Conservation (phyloP, 2,329 filamentous ascomycete species). For the Aspergillus clavatus region DNA sequence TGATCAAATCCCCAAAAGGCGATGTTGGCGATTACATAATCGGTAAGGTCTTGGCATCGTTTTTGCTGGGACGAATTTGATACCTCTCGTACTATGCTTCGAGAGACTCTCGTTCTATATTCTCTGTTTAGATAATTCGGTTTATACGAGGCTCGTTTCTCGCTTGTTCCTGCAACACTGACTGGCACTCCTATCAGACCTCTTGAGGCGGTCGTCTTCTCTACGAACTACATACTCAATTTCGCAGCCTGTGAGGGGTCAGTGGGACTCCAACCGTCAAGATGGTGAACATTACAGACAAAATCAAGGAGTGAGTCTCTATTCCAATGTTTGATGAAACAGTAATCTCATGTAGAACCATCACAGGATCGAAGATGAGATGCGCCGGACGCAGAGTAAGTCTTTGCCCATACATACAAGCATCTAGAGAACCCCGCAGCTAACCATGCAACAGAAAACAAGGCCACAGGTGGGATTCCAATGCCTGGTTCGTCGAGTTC, state of each 20-base stretch:
- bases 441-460: conserved; percentile 69
- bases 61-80: conserved; percentile 15
- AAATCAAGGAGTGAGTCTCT: conserved; percentile 85
- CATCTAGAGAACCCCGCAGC: conserved; percentile 24
- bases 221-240: neutral
- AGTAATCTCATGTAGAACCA: conserved; percentile 1
- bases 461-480: conserved; percentile 77
- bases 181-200: neutral
- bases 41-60: conserved; percentile 13
- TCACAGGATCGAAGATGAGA: conserved; percentile 95
- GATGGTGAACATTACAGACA: conserved; percentile 99
- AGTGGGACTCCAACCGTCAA: conserved; percentile 31
- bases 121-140: neutral
- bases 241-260: conserved; percentile 13
- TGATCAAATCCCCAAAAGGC: conserved; percentile 5
- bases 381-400: conserved; percentile 96
- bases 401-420: conserved; percentile 11
- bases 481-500: neutral
- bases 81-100: too few relatives aligned
- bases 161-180: neutral
- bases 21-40: conserved; percentile 15
- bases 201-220: neutral
- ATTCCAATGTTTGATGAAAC: conserved; percentile 1
- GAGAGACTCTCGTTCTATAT: conserved; percentile 1
- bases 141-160: too few relatives aligned